Evolutionary conservation across 768 basidiomycete genomes (phyloP).

Genomic region (Pleurotus ostreatus): DNA sequence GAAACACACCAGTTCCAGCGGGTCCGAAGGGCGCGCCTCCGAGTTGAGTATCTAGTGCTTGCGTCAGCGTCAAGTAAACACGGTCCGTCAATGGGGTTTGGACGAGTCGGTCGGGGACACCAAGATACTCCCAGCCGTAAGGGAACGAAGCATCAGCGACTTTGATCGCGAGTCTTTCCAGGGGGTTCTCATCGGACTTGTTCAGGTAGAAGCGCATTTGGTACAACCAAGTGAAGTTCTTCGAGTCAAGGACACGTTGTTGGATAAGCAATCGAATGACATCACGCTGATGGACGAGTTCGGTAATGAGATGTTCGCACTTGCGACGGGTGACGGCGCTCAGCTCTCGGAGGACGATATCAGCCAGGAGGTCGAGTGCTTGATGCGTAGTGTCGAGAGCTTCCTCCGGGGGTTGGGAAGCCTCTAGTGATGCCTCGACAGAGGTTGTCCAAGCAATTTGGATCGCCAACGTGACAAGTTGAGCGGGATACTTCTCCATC

Average conservation of each 20-base stretch:
- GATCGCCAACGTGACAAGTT: constrained; percentile 91
- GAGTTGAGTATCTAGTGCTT: constrained; percentile 90
- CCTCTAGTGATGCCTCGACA: constrained; percentile 69
- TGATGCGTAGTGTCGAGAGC: constrained; percentile 74
- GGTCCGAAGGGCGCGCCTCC: constrained; percentile 98
- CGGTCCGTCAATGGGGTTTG: constrained; percentile 97
- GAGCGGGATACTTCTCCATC: constrained; percentile 94
- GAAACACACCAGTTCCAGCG: constrained; percentile 80
- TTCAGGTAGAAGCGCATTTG: constrained; percentile 99
- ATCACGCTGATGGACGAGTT: constrained; percentile 97
- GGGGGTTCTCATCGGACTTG: constrained; percentile 59
- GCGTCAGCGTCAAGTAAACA: constrained; percentile 94
- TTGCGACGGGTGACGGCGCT: constrained; percentile 90
- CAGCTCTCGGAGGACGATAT: constrained; percentile 90
- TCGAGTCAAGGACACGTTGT: constrained; percentile 57
- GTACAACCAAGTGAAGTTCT: constrained; percentile 88
- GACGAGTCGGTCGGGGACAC: constrained; percentile 93
- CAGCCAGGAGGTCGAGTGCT: constrained; percentile 92
- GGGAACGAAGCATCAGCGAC: constrained; percentile 92
- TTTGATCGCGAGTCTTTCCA: constrained; percentile 76
- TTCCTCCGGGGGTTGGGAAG: constrained; percentile 48
- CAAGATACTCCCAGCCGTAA: constrained; percentile 99
- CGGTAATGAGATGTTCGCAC: constrained; percentile 98
- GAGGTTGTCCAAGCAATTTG: constrained; percentile 93
- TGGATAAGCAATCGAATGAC: constrained; percentile 80